A percentile compares a stretch with the other conserved stretches of the same genome.
phyloP scores from a whole-genome alignment of 148 eudicot species.

The Chenopodium formosanum region DNA sequence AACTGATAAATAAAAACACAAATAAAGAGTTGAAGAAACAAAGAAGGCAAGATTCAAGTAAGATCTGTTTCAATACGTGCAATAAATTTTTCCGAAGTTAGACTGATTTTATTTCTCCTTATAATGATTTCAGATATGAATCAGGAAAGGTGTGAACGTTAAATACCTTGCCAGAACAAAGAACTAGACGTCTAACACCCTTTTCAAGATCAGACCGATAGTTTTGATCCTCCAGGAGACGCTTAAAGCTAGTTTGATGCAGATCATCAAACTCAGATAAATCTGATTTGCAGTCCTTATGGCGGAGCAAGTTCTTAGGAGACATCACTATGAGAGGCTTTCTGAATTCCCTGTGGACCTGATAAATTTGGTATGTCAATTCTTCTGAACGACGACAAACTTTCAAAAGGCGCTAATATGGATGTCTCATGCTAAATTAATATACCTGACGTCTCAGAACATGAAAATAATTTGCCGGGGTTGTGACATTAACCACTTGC shows the following conservation, averaged over 20 bases:
- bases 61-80: too few relatives aligned
- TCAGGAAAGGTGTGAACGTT: not conserved
- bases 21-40: too few relatives aligned
- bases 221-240: constrained; percentile 82
- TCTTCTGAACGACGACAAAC: too few relatives aligned
- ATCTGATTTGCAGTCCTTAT: constrained; percentile 90
- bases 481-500: constrained; percentile 97
- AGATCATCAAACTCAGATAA: constrained; percentile 92
- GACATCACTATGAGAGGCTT: constrained; percentile 93
- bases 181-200: constrained; percentile 75
- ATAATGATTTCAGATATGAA: too few relatives aligned
- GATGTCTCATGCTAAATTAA: not conserved
- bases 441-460: constrained; percentile 86
- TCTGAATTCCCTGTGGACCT: constrained; percentile 81
- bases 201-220: constrained; percentile 77
- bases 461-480: constrained; percentile 97
- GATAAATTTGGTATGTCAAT: too few relatives aligned
- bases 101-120: too few relatives aligned
- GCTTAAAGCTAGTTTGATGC: constrained; percentile 84
- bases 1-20: too few relatives aligned
- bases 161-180: constrained; percentile 90
- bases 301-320: constrained; percentile 94
- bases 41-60: too few relatives aligned
- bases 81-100: too few relatives aligned
- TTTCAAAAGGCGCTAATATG: not conserved